Conservation (phyloP, 768 basidiomycete species). For the Mycena polygramma region DNA sequence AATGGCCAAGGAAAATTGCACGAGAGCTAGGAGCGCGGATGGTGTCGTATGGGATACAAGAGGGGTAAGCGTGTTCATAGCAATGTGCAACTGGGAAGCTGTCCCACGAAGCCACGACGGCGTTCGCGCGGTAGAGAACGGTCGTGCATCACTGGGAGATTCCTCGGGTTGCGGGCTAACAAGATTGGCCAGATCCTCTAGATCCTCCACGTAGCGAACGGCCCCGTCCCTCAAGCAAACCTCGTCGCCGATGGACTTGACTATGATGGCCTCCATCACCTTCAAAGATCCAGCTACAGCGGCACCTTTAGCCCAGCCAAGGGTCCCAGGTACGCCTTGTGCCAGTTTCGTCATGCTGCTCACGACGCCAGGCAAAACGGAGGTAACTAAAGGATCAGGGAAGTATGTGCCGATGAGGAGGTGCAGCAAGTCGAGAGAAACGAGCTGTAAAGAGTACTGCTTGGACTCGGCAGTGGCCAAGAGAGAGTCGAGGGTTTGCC, state of each 20-base stretch:
- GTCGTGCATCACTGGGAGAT: conserved; percentile 40
- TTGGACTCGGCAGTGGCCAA: conserved; percentile 69
- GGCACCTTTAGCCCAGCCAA: conserved; percentile 82
- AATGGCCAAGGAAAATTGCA: conserved; percentile 65
- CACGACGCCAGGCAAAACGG: conserved; percentile 87
- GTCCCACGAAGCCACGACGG: conserved; percentile 86
- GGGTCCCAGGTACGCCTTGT: conserved; percentile 64
- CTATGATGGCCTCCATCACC: conserved; percentile 67
- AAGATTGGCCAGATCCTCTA: conserved; percentile 72
- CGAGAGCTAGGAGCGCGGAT: conserved; percentile 70
- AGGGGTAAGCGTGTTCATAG: conserved; percentile 80
- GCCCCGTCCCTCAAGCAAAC: conserved; percentile 74
- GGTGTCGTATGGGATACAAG: conserved; percentile 81
- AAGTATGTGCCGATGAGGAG: conserved; percentile 70
- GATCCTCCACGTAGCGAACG: conserved; percentile 63
- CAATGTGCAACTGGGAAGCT: conserved; percentile 85
- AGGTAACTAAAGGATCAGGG: conserved; percentile 66
- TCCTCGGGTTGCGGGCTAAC: conserved; percentile 37
- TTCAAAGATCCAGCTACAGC: conserved; percentile 69
- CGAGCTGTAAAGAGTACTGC: conserved; percentile 70
- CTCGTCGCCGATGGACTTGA: conserved; percentile 74
- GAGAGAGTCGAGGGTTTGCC: conserved; percentile 85
- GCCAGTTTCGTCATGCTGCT: conserved; percentile 82
- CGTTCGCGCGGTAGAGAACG: conserved; percentile 70
- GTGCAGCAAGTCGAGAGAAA: conserved; percentile 70